Evolutionary conservation across 305 asterid genomes (phyloP), one percentile per base, ranked within the genome.

Genomic region (Plantago lanceolata): DNA sequence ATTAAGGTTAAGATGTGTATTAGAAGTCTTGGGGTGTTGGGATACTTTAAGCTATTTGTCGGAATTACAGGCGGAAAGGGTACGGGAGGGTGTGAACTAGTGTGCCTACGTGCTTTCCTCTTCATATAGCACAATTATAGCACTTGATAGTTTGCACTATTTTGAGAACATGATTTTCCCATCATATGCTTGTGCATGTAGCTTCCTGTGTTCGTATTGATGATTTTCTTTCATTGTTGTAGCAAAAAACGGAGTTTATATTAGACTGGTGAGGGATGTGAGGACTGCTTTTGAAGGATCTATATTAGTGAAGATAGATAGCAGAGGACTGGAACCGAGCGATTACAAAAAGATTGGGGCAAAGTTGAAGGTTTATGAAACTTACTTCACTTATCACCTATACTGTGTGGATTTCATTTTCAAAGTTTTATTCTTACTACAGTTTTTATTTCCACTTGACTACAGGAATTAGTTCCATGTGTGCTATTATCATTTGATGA

Each of bases 301-400:
- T 12, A 71, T 75, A 47, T 52, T 92, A 76, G 98, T 81, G 78
- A 89, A 82, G 81, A 77, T 92, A 51, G 93, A 92, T 65, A 89
- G 98, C 84, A 83, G 69, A 81, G 98, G 98, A 63, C 59, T 92
- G 86, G 84, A 85, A 26, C 75, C 98, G 19, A 89, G 97, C 73
- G 98, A 92, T 72, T 92, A 92, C 78, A 92, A 92, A 83, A 89
- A 85, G 82, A 26, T 92, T 15, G 98, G 98, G 51, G 98, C 96
- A 63, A 92, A 92, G 79, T 81, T 92, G 53, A 92, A 84, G 96
- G 97, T 92, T 64, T 19, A 62, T 65, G 15, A 63, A 49, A 63
- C 28, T 33, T 26, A 57, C 37, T 58, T 51, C 35, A 60, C 50
- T 59, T 59, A 15, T n/a, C n/a, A n/a, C n/a, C n/a, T n/a, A n/a